phyloP scores from a whole-genome alignment of 768 basidiomycete genomes.

The Termitomyces sp. region DNA sequence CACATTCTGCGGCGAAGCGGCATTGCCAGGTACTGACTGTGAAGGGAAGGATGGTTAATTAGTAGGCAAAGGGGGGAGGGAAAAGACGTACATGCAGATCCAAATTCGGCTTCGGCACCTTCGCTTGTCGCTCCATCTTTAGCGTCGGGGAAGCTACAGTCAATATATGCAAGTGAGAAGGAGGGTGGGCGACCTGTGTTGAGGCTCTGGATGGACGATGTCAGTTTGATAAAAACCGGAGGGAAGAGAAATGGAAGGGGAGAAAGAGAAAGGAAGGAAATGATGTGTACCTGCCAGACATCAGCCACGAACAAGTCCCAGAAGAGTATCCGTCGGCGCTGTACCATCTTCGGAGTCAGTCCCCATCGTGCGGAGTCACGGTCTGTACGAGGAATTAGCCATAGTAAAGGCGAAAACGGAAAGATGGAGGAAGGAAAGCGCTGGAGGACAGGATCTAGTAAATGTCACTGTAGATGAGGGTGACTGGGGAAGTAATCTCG shows the following conservation, averaged over 20 bases:
- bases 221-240: neutral
- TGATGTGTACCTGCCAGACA: slow-evolving; percentile 52
- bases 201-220: slow-evolving; percentile 46
- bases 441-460: neutral
- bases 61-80: neutral
- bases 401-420: too few species aligned
- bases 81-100: slow-evolving; percentile 27
- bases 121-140: slow-evolving; percentile 19
- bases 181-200: slow-evolving; percentile 70
- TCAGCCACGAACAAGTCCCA: slow-evolving; percentile 79
- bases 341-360: slow-evolving; percentile 57
- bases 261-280: neutral
- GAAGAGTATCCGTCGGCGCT: slow-evolving; percentile 65
- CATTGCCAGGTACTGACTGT: slow-evolving; percentile 60
- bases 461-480: neutral
- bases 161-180: slow-evolving; percentile 62
- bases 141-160: slow-evolving; percentile 58
- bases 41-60: neutral
- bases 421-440: neutral
- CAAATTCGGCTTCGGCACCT: slow-evolving; percentile 26
- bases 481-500: neutral
- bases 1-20: slow-evolving; percentile 62
- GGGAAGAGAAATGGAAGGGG: too few species aligned
- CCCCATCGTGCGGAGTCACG: slow-evolving; percentile 67
- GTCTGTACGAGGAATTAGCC: slow-evolving; percentile 31